Evolutionary conservation across 2,329 filamentous ascomycete species (phyloP), one percentile per base, ranked within the genome.

Genomic region (Cladosporium halotolerans): DNA sequence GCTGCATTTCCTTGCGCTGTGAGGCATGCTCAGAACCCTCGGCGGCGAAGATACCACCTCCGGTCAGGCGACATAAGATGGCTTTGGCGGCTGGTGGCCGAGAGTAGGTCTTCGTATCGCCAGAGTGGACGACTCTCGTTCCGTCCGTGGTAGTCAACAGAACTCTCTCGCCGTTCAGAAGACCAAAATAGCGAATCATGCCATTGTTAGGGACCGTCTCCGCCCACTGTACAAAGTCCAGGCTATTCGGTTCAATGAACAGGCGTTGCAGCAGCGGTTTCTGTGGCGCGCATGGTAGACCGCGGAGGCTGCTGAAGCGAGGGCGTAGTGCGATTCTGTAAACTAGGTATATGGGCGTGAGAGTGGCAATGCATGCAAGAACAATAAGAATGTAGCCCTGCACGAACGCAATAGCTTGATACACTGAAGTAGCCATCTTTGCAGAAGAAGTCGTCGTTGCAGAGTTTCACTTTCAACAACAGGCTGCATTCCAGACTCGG

Each of bases 1-100:
- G 89, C 72, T 85, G 82, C 14, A 95, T 79, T 54, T 85, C 83
- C 67, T 87, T 90, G 44, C 91, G 80, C 55, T 79, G 74, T 47
- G 73, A 73, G 56, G 70, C 73, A 60, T 81, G 78, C 19, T 44
- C 50, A 10, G 49, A 45, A 2, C 56, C 56, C 32, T 56, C 54
- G 5, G 56, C 54, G 19, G 49, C 38, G n/a, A 56, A 52, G 9
- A 58, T 43, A 4, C 50, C 56, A 9, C 50, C 44, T 2, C 56
- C 56, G 13, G 55, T 47, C 16, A 80, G 74, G 1, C 70, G 68
- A 1, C 71, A 67, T 11, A 81, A 62, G 47, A 79, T 76, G 13
- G 68, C 67, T 16, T 72, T 71, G 7, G 70, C 60, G 10, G 57
- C 55, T 11, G 53, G 64, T 4, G 77, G 76, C 58, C 80, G 80